Evolutionary conservation across 495 filamentous ascomycete genomes (phyloP), one percentile per base, ranked within the genome.

Genomic region (Penicillium herquei): DNA sequence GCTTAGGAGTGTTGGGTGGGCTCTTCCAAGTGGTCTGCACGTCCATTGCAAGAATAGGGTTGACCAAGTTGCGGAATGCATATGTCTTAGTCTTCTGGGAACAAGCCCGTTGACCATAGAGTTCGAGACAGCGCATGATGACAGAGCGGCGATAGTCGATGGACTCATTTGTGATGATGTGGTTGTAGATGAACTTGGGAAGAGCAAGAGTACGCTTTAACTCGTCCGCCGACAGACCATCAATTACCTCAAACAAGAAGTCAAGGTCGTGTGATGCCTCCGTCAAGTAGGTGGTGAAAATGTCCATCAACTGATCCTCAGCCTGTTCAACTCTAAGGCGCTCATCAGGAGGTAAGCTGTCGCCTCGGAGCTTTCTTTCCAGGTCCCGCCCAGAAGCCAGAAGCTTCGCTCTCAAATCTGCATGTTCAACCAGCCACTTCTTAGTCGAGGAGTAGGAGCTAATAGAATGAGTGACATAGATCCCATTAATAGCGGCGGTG

Each of bases 21-120:
- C 71, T 77, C 46, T 81, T 78, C 69, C 74, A 75, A 1, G 71
- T 71, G n/a, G 54, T 54, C 81, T 90, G 90, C 43, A 96, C 87
- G 70, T 99, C 95, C 91, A 95, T 96, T 3, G 94, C 93, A 44
- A 99, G 84, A 40, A 98, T 95, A 0, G 95, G 94, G 65, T 99
- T 99, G 48, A 98, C 90, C 21, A 99, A 78, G 61, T 96, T 83
- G 57, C 88, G 90, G 63, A 98, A 91, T 8, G 91, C 82, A 67
- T 96, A 99, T 31, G 91, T 92, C 69, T 98, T 98, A 39, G 87
- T 89, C 75, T 87, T 89, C 67, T 97, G 92, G 0, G 87, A 84
- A 10, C 88, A 87, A 43, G 76, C 82, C 49, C 86, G 87, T 21
- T 85, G 83, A 30, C 89, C 85, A 66, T 96, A 98, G 2, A 95